Percentiles rank a stretch among this genome's conserved stretches.
These are phyloP conservation scores for Aspergillus tubingensis DNA, from an alignment of 2,329 filamentous ascomycete genomes.

Conservation along the genomic window DNA sequence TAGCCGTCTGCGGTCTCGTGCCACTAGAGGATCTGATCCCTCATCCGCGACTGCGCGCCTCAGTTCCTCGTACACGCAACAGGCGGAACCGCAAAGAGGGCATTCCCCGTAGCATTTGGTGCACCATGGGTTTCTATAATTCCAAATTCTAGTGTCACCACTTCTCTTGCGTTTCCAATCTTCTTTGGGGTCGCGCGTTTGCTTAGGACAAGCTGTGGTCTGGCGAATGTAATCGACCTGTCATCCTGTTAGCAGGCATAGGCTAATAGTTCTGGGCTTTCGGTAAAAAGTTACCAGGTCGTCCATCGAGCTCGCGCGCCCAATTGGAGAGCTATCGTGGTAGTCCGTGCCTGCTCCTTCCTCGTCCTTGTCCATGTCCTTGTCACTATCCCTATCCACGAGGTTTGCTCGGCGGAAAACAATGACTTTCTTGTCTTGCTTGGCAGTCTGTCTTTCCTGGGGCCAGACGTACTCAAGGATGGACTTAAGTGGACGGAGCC, in stretches of 20 bases:
- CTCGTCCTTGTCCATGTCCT: background rate
- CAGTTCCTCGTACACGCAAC: constrained; percentile 34
- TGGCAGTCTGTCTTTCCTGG: background rate
- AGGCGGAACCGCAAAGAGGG: constrained; percentile 31
- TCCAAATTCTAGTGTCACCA: constrained; percentile 28
- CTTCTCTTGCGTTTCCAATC: constrained; percentile 4
- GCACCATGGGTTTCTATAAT: constrained; percentile 36
- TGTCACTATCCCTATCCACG: background rate
- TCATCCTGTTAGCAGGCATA: background rate
- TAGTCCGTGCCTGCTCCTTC: background rate
- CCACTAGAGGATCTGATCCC: constrained; percentile 16
- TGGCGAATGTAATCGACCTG: constrained; percentile 19
- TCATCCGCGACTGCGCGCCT: constrained; percentile 10
- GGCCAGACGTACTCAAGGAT: background rate
- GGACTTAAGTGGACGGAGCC: background rate
- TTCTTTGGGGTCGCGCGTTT: background rate
- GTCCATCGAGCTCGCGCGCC: constrained; percentile 1
- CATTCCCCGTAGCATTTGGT: constrained; percentile 31
- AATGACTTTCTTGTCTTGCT: background rate
- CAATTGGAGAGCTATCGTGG: background rate
- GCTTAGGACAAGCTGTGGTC: constrained; percentile 18
- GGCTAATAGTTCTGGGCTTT: background rate
- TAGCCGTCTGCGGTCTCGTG: constrained; percentile 18
- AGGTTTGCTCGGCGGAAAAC: background rate
- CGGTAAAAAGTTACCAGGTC: constrained; percentile 14